Evolutionary conservation across 2,329 filamentous ascomycete species (phyloP).

Genomic region (Pseudopithomyces maydicus): DNA sequence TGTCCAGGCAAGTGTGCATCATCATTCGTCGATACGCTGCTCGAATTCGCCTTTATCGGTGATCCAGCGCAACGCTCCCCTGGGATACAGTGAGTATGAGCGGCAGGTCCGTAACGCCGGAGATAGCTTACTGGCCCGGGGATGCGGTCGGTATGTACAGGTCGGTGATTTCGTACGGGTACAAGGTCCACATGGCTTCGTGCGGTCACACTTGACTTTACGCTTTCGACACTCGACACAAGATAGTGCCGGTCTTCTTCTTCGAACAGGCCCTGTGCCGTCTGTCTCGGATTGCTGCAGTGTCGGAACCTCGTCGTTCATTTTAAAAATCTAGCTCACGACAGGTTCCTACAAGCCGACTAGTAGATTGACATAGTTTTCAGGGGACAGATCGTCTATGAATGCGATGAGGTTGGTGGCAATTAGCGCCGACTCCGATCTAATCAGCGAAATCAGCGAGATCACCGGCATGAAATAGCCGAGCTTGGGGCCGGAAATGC

Average conservation of each 20-base stretch:
- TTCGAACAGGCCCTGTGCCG: slow-evolving; percentile 24
- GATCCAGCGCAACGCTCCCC: neutral
- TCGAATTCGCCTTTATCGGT: neutral
- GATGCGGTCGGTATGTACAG: slow-evolving; percentile 29
- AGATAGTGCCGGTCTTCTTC: slow-evolving; percentile 33
- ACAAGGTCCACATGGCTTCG: slow-evolving; percentile 32
- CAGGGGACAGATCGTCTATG: too few species aligned
- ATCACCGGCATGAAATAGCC: neutral
- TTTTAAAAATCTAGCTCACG: neutral
- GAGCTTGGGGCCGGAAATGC: neutral
- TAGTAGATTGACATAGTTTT: too few species aligned
- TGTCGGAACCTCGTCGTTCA: neutral
- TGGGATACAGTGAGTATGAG: neutral
- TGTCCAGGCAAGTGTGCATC: neutral
- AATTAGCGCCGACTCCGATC: neutral
- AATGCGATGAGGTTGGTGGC: neutral
- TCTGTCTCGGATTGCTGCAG: slow-evolving; percentile 19
- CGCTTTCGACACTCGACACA: slow-evolving; percentile 36
- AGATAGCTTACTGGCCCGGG: neutral
- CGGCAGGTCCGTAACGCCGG: neutral
- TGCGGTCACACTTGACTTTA: slow-evolving; percentile 37
- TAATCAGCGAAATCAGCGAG: neutral
- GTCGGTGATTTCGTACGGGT: slow-evolving; percentile 24
- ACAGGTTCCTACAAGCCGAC: too few species aligned
- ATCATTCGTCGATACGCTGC: neutral